Conservation (phyloP, 164 flowering plant genomes). For the Tetrastigma voinierianum region DNA sequence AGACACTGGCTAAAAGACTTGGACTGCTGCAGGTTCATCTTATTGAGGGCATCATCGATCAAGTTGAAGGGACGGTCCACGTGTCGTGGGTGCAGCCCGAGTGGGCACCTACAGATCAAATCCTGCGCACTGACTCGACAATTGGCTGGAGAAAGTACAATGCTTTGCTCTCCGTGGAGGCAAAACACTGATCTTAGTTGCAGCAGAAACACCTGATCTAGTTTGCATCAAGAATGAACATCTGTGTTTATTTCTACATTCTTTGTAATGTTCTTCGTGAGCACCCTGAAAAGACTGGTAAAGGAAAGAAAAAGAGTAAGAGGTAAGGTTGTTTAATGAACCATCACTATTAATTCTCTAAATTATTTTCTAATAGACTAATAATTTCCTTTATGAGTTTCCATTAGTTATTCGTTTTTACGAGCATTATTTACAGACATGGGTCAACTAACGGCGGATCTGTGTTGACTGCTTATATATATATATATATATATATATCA, state of each 20-base stretch:
- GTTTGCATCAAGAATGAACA: slow-evolving; percentile 52
- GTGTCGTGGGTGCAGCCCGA: slow-evolving; percentile 98
- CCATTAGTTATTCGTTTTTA: no score
- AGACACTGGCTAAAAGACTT: no score
- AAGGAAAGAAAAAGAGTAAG: no score
- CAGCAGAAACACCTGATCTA: slow-evolving; percentile 93
- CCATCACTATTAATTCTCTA: no score
- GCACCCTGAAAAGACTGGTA: background rate
- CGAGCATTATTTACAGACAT: no score
- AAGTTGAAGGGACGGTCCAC: slow-evolving; percentile 89
- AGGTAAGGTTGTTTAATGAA: no score
- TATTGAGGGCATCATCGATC: slow-evolving; percentile 93
- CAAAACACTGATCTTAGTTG: no score
- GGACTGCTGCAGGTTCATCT: slow-evolving; percentile 76
- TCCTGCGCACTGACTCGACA: slow-evolving; percentile 78
- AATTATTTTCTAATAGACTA: no score
- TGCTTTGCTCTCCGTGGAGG: slow-evolving; percentile 76
- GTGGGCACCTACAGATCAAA: slow-evolving; percentile 86
- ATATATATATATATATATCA: no score
- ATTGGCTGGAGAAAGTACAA: slow-evolving; percentile 86
- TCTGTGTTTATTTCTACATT: slow-evolving; percentile 11
- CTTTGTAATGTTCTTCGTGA: slow-evolving; percentile 14
- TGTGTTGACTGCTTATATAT: slow-evolving; percentile 4
- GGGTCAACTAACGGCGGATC: slow-evolving; percentile 6
- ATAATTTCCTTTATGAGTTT: no score